A percentile compares a stretch with the other conserved stretches of the same genome.
Conservation (phyloP, 176 grass and related monocot species). For the Oryza meyeriana region DNA sequence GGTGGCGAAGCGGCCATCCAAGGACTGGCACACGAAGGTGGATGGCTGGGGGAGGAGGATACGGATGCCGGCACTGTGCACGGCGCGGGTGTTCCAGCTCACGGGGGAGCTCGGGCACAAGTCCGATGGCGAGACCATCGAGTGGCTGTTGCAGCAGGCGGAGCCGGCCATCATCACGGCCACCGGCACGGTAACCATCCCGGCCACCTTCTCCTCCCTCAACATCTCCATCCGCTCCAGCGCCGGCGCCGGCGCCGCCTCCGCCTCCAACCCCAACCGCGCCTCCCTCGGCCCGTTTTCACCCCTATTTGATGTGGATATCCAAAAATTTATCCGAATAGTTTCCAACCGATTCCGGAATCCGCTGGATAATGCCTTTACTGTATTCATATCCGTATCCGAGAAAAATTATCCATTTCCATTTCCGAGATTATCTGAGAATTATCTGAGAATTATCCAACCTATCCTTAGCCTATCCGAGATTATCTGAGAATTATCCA, state of each 20-base stretch:
- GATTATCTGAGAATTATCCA: too few relatives aligned
- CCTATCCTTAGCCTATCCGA: too few relatives aligned
- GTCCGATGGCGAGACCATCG: constrained; percentile 97
- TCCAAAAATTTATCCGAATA: too few relatives aligned
- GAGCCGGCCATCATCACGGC: constrained; percentile 92
- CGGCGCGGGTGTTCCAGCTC: constrained; percentile 93
- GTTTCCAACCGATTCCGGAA: too few relatives aligned
- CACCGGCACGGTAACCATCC: constrained; percentile 90
- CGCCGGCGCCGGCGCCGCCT: background rate
- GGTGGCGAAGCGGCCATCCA: constrained; percentile 68
- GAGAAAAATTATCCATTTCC: too few relatives aligned
- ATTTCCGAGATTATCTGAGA: too few relatives aligned
- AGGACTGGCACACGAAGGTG: constrained; percentile 97
- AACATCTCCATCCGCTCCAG: constrained; percentile 73
- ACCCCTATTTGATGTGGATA: too few relatives aligned
- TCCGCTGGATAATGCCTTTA: too few relatives aligned
- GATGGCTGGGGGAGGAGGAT: constrained; percentile 86
- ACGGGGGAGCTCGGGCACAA: constrained; percentile 96
- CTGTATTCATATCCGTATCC: too few relatives aligned
- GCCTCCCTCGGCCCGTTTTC: too few relatives aligned
- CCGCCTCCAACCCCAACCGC: constrained; percentile 32
- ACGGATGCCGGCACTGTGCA: constrained; percentile 95
- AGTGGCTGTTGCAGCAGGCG: constrained; percentile 96
- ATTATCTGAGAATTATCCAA: too few relatives aligned
- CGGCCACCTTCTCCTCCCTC: constrained; percentile 81